Evolutionary conservation across 371 early-diverging fungal genomes (phyloP).

Genomic region (Mortierella polycephala): DNA sequence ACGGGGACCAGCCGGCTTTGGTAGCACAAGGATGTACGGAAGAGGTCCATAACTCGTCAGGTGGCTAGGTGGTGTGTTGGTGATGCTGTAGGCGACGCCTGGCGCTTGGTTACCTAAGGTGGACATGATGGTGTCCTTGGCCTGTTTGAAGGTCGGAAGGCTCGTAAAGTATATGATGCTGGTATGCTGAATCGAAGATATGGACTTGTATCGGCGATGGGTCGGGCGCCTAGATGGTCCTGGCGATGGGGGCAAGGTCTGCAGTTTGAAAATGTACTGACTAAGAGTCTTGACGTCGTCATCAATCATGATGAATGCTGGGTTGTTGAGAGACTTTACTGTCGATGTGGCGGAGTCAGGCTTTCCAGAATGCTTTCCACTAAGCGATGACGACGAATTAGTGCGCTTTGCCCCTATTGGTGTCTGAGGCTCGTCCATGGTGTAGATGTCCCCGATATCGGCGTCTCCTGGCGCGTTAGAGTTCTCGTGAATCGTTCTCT

Average conservation of each 20-base stretch:
- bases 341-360: conserved; percentile 7
- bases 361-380: conserved; percentile 25
- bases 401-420: conserved; percentile 25
- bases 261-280: conserved; percentile 59
- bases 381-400: conserved; percentile 32
- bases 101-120: conserved; percentile 33
- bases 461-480: conserved; percentile 1
- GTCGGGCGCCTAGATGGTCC: conserved; percentile 26
- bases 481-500: conserved; percentile 56
- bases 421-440: conserved; percentile 20
- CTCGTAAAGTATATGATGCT: conserved; percentile 73
- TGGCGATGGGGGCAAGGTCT: conserved; percentile 40
- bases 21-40: conserved; percentile 71
- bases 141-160: conserved; percentile 65
- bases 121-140: conserved; percentile 64
- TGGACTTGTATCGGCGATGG: conserved; percentile 46
- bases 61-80: conserved; percentile 11
- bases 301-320: conserved; percentile 71
- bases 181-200: conserved; percentile 58
- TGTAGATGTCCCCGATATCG: neutral
- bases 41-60: conserved; percentile 27
- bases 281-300: conserved; percentile 66
- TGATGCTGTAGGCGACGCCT: conserved; percentile 25
- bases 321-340: conserved; percentile 38
- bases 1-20: conserved; percentile 78